Evolutionary conservation across 208 protist genomes (phyloP).

Genomic region (Wallacemonas rigidus): DNA sequence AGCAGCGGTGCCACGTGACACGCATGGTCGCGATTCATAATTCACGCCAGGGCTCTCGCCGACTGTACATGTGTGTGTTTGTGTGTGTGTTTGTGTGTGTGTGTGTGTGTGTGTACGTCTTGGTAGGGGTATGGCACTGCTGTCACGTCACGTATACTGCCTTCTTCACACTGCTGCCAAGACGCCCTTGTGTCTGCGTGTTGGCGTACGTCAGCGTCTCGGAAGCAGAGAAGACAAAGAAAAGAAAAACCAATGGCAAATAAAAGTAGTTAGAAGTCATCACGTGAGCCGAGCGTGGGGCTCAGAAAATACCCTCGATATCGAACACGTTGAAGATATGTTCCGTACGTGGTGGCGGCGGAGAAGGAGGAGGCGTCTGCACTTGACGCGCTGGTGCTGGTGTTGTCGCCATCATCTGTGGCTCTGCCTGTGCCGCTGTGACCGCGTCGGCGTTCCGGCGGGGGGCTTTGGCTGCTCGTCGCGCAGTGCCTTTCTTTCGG

Average conservation of each 20-base stretch:
- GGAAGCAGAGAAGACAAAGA: slow-evolving; percentile 21
- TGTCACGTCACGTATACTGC: no score
- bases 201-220: no score
- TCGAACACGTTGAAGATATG: slow-evolving; percentile 63
- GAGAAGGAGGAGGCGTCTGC: neutral
- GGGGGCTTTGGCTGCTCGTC: neutral
- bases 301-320: slow-evolving; percentile 72
- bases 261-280: neutral
- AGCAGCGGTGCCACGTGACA: no score
- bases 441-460: neutral
- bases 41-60: no score
- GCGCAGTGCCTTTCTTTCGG: slow-evolving; percentile 30
- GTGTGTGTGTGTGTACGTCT: neutral
- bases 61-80: no score
- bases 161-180: no score
- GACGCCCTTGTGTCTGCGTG: no score
- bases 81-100: neutral
- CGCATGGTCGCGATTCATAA: no score
- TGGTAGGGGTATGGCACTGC: neutral
- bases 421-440: neutral
- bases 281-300: neutral
- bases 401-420: neutral
- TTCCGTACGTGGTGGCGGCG: slow-evolving; percentile 1
- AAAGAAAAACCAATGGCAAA: neutral
- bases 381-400: neutral